Percentiles rank a stretch among this genome's conserved stretches.
These are phyloP conservation scores for Rhodotorula sp. DNA, from an alignment of 1,284 basidiomycete genomes.

Conservation along the genomic window DNA sequence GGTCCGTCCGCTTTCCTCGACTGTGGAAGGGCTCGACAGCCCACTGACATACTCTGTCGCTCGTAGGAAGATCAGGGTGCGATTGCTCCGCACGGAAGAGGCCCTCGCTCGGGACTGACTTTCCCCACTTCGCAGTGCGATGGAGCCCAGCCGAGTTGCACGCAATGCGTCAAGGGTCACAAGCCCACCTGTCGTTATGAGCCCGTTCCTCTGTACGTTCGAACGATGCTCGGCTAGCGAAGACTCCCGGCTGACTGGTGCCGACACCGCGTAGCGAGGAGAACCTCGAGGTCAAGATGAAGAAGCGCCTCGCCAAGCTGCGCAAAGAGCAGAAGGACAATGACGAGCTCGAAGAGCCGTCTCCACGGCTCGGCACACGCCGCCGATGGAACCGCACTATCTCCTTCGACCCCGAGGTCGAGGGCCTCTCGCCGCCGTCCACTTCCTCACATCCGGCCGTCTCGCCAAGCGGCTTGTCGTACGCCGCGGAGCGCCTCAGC, in stretches of 20 bases:
- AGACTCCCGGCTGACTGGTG: neutral
- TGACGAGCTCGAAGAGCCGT: neutral
- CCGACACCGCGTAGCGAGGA: neutral
- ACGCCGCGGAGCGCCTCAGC: too few relatives aligned
- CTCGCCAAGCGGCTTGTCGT: neutral
- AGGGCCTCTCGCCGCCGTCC: neutral
- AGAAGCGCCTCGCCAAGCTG: slow-evolving; percentile 8
- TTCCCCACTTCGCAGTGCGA: neutral
- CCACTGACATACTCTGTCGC: too few relatives aligned
- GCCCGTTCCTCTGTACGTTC: neutral
- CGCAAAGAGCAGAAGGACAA: slow-evolving; percentile 3
- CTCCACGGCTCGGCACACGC: neutral
- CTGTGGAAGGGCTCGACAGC: too few relatives aligned
- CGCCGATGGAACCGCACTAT: slow-evolving; percentile 4
- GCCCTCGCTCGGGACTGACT: neutral
- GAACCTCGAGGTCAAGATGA: slow-evolving; percentile 17
- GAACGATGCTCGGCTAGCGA: neutral
- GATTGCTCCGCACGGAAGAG: neutral
- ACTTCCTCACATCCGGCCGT: neutral
- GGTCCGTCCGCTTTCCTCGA: neutral
- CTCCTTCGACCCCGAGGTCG: neutral
- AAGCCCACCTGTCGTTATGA: neutral
- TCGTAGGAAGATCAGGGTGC: neutral
- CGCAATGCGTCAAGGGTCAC: neutral
- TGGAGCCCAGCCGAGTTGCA: neutral